Conservation (phyloP, 768 basidiomycete genomes). For the Lentinula aciculospora region DNA sequence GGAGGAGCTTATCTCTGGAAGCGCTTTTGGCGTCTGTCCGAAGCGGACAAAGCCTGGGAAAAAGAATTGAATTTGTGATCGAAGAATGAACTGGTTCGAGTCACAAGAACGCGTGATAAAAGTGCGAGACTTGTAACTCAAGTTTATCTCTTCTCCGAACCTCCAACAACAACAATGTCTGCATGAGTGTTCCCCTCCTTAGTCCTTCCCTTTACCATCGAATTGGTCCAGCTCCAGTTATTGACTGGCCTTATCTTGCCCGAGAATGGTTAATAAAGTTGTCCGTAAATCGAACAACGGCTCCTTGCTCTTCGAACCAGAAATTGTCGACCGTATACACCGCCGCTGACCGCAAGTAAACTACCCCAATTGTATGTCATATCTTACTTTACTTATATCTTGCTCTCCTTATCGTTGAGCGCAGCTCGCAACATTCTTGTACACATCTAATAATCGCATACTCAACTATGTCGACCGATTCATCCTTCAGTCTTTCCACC, state of each 20-base stretch:
- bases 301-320: conserved; percentile 81
- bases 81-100: conserved; percentile 7
- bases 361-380: conserved; percentile 18
- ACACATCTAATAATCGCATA: conserved; percentile 11
- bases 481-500: conserved; percentile 43
- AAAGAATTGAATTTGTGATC: not conserved
- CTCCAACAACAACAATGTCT: conserved; percentile 11
- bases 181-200: conserved; percentile 9
- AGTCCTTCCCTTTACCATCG: conserved; percentile 11
- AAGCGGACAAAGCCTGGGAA: not conserved
- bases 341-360: conserved; percentile 27
- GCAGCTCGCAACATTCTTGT: not conserved
- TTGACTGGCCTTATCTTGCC: conserved; percentile 25
- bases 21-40: not conserved
- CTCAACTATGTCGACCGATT: conserved; percentile 42
- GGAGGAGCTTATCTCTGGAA: not conserved
- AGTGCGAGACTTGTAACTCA: not conserved
- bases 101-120: not conserved
- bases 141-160: conserved; percentile 4
- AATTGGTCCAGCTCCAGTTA: conserved; percentile 1
- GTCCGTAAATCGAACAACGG: conserved; percentile 79
- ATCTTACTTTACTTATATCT: not conserved
- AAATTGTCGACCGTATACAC: conserved; percentile 86
- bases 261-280: conserved; percentile 80
- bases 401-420: not conserved